Evolutionary conservation across 1,139 yeast species (phyloP), one percentile per base, ranked within the genome.

Genomic region (Lodderomyces metapsilosis): DNA sequence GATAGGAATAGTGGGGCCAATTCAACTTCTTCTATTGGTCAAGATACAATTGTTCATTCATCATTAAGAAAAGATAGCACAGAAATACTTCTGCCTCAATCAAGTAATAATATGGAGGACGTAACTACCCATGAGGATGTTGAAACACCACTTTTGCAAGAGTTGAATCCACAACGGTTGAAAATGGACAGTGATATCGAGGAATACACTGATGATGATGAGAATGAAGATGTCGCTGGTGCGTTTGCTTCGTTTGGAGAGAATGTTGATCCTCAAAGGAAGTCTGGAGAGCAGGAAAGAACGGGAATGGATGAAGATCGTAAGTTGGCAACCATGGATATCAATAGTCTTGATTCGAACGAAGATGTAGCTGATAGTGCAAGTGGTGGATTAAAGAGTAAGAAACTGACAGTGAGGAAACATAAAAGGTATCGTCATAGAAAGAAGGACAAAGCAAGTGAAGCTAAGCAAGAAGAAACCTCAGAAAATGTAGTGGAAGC

Each of bases 351-450:
- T 18, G 34, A 32, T 18, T 32, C 22, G 3, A 20, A 11, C 16
- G 36, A 34, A 4, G 13, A 34, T n/a, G 11, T 13, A 22, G n/a
- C 17, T 21, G 39, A 32, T 18, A 8, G 8, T 20, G 8, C 22
- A 20, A 20, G 7, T 20, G 22, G 3, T 5, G 38, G 27, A 10
- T 6, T 17, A 36, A 17, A 18, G 21, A 36, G 31, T 15, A 24
- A 36, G 24, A 33, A 16, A 13, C 21, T 23, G 17, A 24, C 20
- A 13, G 34, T 23, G 8, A 34, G 34, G 37, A 38, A 27, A 11
- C 31, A 23, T 36, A 36, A 24, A n/a, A 32, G 43, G 45, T 34
- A 39, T 47, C 39, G 37, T 21, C 41, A 28, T 28, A 28, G 32
- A 15, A 28, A 22, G 37, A 34, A 34, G 30, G 37, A 22, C 10